These are phyloP conservation scores for Xylaria cubensis DNA, from an alignment of 495 filamentous ascomycete species.

Conservation along the genomic window DNA sequence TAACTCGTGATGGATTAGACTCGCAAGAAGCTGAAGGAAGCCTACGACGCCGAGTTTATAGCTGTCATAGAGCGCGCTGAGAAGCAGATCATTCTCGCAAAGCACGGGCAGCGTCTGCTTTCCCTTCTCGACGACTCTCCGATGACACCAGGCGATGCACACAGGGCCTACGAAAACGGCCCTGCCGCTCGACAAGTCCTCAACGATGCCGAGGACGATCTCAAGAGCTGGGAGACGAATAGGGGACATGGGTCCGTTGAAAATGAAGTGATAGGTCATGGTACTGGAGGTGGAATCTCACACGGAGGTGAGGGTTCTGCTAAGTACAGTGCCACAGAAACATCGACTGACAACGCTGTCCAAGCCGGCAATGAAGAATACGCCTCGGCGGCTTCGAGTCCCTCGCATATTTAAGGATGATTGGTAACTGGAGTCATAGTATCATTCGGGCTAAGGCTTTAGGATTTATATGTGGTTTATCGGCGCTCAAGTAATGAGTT, in stretches of 20 bases:
- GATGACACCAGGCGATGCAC: conserved; percentile 83
- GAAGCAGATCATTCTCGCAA: conserved; percentile 92
- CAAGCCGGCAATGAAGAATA: conserved; percentile 19
- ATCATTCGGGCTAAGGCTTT: background rate
- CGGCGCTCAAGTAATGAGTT: conserved; percentile 1
- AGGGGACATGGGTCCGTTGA: background rate
- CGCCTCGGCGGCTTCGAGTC: conserved; percentile 18
- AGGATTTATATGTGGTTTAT: conserved; percentile 15
- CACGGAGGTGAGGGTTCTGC: conserved; percentile 18
- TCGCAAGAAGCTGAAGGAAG: conserved; percentile 90
- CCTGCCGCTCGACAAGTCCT: conserved; percentile 77
- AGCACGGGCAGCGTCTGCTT: conserved; percentile 83
- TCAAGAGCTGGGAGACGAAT: conserved; percentile 72
- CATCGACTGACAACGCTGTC: conserved; percentile 7
- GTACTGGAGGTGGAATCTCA: conserved; percentile 14
- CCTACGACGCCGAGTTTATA: conserved; percentile 83
- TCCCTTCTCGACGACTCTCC: conserved; percentile 91
- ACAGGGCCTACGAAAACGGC: conserved; percentile 67
- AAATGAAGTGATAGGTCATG: conserved; percentile 5
- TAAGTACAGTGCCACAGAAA: background rate
- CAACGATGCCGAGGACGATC: conserved; percentile 90
- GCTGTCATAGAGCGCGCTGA: conserved; percentile 93
- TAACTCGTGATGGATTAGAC: conserved; percentile 60
- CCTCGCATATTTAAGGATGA: background rate
- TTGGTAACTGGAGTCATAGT: background rate